Evolutionary conservation across 768 basidiomycete genomes (phyloP).

Genomic region (Lactarius sp.): DNA sequence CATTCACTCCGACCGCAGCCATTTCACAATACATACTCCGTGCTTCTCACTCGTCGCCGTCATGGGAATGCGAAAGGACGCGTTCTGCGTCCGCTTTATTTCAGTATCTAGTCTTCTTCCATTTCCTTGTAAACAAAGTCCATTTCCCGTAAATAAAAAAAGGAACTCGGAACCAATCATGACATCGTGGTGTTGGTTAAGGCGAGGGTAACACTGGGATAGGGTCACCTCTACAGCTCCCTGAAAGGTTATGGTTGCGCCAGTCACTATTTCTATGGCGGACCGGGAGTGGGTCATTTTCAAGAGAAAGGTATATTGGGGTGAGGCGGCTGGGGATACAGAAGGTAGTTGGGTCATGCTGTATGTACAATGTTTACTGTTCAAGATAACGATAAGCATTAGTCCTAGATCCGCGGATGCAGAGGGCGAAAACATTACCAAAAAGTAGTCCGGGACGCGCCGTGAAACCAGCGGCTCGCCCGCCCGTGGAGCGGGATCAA

Average conservation of each 20-base stretch:
- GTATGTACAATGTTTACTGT: constrained; percentile 28
- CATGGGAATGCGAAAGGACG: constrained; percentile 11
- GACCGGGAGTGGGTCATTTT: constrained; percentile 6
- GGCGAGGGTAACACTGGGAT: constrained; percentile 5
- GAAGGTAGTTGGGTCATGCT: constrained; percentile 23
- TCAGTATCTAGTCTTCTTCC: constrained; percentile 23
- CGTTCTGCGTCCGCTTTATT: constrained; percentile 23
- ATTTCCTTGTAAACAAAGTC: constrained; percentile 20
- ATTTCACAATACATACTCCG: background rate
- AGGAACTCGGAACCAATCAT: constrained; percentile 15
- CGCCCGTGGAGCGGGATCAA: constrained; percentile 97
- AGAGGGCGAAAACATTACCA: constrained; percentile 46
- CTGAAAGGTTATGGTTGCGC: background rate
- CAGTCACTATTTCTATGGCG: background rate
- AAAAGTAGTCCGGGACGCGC: constrained; percentile 92
- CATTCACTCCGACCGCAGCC: constrained; percentile 12
- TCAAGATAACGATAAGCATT: background rate
- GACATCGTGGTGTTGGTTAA: constrained; percentile 10
- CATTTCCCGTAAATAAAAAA: constrained; percentile 19
- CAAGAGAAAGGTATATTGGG: constrained; percentile 26
- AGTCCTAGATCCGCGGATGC: background rate
- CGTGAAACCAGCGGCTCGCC: constrained; percentile 97
- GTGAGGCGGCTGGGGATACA: constrained; percentile 22
- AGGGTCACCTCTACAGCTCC: constrained; percentile 6
- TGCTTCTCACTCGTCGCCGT: constrained; percentile 2